Base-by-base conservation (phyloP, 805 yeast species). In the Yarrowia divulgata region DNA sequence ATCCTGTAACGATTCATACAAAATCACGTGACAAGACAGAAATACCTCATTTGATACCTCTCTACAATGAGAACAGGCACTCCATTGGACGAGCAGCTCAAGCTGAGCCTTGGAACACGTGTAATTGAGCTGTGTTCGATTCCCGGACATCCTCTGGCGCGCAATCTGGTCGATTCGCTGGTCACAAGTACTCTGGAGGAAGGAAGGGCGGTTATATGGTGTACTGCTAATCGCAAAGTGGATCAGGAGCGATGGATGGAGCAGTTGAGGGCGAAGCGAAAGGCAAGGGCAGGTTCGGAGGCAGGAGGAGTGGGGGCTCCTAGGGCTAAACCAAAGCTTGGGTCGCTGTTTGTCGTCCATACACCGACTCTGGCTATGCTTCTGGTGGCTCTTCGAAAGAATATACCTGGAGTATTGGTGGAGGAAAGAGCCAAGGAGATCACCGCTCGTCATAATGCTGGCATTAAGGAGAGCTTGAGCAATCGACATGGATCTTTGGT, bases 81-180 rank as follows among this genome's bases (percentile, higher is more conserved):
- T 1, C 66, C 66, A 4, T 50, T 60, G 42, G 66, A 60, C 34
- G 48, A 60, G 8, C 66, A 60, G 29, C 42, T 60, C 39, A 34
- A 60, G 34, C 32, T 60, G 14, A n/a, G 19, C 12, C 64, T 42
- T 8, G 66, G 66, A 8, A 32, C 66, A 2, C 66, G 52, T 0
- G 52, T 60, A 4, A 45, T 60, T 8, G 66, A 60, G 23, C 40
- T 60, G 13, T 60, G 66, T 45, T 43, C 66, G 29, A 60, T 23
- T 45, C 66, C 66, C 2, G 66, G 66, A 2, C 66, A 60, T 34
- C 43, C 66, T 34, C 66, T 60, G 13, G 50, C 66, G 6, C 66
- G 52, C 3, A 60, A 19, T 42, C 19, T 60, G 9, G 42, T 43
- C 9, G 66, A 60, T 34, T 60, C 66, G 29, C 34, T 60, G 2